These are phyloP conservation scores for Suhomyces coccinellae DNA, from an alignment of 1,139 yeast species.

Conservation along the genomic window DNA sequence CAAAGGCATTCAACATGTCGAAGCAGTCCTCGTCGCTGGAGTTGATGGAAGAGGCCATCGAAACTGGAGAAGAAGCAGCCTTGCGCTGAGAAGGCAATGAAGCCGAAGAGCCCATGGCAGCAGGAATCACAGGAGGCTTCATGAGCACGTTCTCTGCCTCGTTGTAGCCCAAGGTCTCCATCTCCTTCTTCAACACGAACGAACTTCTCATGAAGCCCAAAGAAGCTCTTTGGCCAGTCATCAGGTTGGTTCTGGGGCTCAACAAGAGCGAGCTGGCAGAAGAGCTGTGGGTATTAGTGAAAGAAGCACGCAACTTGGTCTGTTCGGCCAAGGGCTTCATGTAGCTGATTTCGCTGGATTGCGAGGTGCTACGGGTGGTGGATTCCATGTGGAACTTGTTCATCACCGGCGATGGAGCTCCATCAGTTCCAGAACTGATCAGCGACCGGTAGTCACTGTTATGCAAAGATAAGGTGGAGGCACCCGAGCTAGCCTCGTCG, in stretches of 20 bases:
- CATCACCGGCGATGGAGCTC: slow-evolving; percentile 17
- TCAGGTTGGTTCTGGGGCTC: slow-evolving; percentile 8
- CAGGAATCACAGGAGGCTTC: slow-evolving; percentile 33
- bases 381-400: slow-evolving; percentile 14
- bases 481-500: slow-evolving; percentile 33
- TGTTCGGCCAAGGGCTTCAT: slow-evolving; percentile 14
- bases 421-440: slow-evolving; percentile 20
- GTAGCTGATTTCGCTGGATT: slow-evolving; percentile 17
- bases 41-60: not conserved
- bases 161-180: slow-evolving; percentile 29
- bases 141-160: slow-evolving; percentile 33
- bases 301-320: slow-evolving; percentile 4
- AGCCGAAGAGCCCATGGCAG: slow-evolving; percentile 17
- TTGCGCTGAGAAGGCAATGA: slow-evolving; percentile 5
- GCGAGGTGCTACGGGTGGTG: slow-evolving; percentile 14
- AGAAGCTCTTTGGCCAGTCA: slow-evolving; percentile 20
- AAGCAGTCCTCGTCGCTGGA: slow-evolving; percentile 19
- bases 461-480: slow-evolving; percentile 44
- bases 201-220: slow-evolving; percentile 31
- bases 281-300: slow-evolving; percentile 11
- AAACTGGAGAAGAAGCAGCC: slow-evolving; percentile 7
- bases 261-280: slow-evolving; percentile 11
- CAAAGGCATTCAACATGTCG: slow-evolving; percentile 24
- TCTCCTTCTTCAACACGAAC: slow-evolving; percentile 29
- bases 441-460: slow-evolving; percentile 38